Percentiles rank a stretch among this genome's conserved stretches.
Evolutionary conservation across 2,329 filamentous ascomycete species (phyloP).

Genomic region (Epichloe brachyelytri): DNA sequence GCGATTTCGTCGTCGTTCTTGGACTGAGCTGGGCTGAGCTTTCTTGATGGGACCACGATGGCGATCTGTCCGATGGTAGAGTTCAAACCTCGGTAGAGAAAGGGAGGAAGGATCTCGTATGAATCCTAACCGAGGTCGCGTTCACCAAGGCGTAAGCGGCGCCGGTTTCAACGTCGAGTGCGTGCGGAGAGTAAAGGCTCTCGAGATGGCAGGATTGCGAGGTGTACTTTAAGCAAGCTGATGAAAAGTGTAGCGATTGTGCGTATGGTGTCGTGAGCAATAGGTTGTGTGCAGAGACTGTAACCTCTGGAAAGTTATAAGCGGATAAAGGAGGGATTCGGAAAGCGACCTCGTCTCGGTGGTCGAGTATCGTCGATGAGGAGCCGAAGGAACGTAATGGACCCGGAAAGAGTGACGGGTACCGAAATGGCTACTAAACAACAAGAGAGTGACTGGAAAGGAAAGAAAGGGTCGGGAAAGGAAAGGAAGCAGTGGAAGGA

Average conservation of each 20-base stretch:
- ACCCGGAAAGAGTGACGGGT: constrained; percentile 40
- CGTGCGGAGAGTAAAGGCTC: not conserved
- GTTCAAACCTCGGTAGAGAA: no score
- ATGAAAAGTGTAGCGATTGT: constrained; percentile 7
- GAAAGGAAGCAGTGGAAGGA: constrained; percentile 21
- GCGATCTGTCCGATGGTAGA: not conserved
- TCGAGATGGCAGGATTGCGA: not conserved
- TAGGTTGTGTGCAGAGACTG: constrained; percentile 8
- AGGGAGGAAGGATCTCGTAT: no score
- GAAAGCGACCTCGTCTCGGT: constrained; percentile 7
- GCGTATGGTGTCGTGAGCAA: not conserved
- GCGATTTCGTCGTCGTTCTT: not conserved
- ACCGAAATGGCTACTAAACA: constrained; percentile 25
- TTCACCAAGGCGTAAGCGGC: no score
- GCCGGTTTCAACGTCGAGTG: not conserved
- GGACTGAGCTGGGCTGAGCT: not conserved
- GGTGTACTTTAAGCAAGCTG: not conserved
- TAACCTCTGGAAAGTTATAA: constrained; percentile 2
- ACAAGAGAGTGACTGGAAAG: constrained; percentile 40
- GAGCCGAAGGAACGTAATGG: constrained; percentile 31
- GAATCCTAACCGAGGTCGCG: no score
- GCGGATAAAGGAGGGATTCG: constrained; percentile 9
- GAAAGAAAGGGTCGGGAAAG: constrained; percentile 26
- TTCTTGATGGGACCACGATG: not conserved
- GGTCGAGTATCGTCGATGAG: constrained; percentile 11